These are phyloP conservation scores for Neonothopanus nambi DNA, from an alignment of 1,284 basidiomycete genomes.

Conservation along the genomic window DNA sequence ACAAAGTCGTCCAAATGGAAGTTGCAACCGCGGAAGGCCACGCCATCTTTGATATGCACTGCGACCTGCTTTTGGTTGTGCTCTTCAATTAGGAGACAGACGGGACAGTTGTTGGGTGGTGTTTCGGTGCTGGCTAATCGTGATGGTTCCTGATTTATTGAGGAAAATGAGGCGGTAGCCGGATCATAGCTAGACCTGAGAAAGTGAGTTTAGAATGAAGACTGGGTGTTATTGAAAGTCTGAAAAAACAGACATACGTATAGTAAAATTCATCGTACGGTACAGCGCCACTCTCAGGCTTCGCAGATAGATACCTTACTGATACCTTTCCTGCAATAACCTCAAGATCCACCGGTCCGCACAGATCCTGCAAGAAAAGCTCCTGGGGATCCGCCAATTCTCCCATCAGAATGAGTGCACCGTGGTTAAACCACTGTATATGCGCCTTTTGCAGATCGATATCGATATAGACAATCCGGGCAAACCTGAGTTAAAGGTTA, in stretches of 20 bases:
- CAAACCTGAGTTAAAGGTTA: constrained; percentile 56
- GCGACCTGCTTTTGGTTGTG: neutral
- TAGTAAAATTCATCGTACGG: constrained; percentile 54
- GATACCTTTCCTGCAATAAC: constrained; percentile 46
- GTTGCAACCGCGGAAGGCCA: constrained; percentile 40
- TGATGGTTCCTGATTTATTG: constrained; percentile 31
- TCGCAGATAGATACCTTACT: constrained; percentile 23
- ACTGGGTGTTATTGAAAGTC: neutral
- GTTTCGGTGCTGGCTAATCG: constrained; percentile 12
- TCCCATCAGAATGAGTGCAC: constrained; percentile 49
- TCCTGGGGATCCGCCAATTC: constrained; percentile 64
- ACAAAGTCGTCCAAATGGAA: constrained; percentile 62
- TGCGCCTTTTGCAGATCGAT: constrained; percentile 46
- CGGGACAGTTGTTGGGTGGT: constrained; percentile 52
- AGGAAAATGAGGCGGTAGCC: constrained; percentile 31
- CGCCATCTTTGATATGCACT: constrained; percentile 25
- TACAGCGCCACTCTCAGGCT: constrained; percentile 15
- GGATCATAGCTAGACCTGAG: constrained; percentile 30
- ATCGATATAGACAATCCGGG: constrained; percentile 54
- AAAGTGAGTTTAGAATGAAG: neutral
- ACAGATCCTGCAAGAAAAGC: constrained; percentile 58
- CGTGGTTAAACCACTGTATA: constrained; percentile 71
- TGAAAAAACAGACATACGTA: constrained; percentile 40
- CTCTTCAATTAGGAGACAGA: constrained; percentile 36
- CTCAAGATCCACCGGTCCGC: constrained; percentile 42